Evolutionary conservation across 1,284 basidiomycete species (phyloP).

Genomic region (Ceratobasidium papillatum): DNA sequence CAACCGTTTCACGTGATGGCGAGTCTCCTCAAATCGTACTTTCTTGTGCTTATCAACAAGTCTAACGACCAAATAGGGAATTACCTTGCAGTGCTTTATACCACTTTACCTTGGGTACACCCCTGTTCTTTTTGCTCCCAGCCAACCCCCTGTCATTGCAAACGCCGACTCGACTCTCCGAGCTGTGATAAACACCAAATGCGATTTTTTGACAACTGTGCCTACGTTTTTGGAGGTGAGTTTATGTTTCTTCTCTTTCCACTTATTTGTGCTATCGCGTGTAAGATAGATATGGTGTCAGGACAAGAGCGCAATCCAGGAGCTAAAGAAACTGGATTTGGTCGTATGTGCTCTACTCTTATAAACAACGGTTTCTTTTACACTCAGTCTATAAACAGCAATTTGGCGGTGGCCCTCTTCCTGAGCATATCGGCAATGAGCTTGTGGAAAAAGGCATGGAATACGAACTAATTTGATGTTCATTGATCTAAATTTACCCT

Average conservation of each 20-base stretch:
- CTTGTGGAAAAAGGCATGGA: slow-evolving; percentile 16
- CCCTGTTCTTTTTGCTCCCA: slow-evolving; percentile 40
- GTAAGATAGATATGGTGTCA: slow-evolving; percentile 42
- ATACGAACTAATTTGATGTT: background rate
- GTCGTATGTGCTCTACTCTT: slow-evolving; percentile 37
- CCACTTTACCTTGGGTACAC: background rate
- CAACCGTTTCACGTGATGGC: slow-evolving; percentile 17
- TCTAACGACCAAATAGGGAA: too few relatives aligned
- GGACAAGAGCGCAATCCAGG: slow-evolving; percentile 29
- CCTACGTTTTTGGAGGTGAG: slow-evolving; percentile 42
- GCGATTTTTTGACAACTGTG: slow-evolving; percentile 19
- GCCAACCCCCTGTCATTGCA: slow-evolving; percentile 25
- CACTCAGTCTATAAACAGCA: too few relatives aligned
- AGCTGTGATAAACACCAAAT: background rate
- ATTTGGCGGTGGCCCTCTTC: slow-evolving; percentile 14
- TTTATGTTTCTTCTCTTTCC: background rate
- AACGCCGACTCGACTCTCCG: slow-evolving; percentile 38
- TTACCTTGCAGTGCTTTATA: background rate
- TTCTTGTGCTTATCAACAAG: background rate
- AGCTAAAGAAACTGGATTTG: slow-evolving; percentile 23
- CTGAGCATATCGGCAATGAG: background rate
- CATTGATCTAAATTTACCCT: background rate
- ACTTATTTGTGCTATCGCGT: too few relatives aligned
- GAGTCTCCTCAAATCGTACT: background rate
- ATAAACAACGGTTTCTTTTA: background rate